Evolutionary conservation across 2,329 filamentous ascomycete genomes (phyloP).

Genomic region (Verticillium dahliae): DNA sequence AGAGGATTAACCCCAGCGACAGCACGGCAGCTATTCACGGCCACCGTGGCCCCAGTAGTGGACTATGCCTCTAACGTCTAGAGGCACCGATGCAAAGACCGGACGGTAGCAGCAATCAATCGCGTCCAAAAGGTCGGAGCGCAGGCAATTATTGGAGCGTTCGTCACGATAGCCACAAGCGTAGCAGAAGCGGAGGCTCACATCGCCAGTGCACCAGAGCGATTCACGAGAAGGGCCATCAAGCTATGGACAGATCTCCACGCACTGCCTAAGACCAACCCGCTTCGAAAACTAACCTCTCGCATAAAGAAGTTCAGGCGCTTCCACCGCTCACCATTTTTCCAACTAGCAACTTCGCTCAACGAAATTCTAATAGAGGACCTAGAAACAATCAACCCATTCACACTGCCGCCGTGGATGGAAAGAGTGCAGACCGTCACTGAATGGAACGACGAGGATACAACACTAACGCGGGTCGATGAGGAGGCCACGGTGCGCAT

Average conservation of each 20-base stretch:
- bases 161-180: not conserved
- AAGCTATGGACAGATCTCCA: not conserved
- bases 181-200: conserved; percentile 3
- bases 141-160: conserved; percentile 2
- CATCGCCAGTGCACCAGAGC: not conserved
- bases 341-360: not conserved
- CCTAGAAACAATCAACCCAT: not conserved
- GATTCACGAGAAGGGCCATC: not conserved
- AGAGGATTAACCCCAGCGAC: conserved; percentile 2
- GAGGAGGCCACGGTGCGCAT: not conserved
- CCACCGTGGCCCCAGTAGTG: not conserved
- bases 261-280: not conserved
- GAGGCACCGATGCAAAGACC: not conserved
- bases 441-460: not conserved
- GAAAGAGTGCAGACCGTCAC: not conserved
- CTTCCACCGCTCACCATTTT: not conserved
- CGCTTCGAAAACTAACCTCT: not conserved
- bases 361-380: conserved; percentile 10
- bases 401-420: not conserved
- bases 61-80: not conserved
- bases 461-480: not conserved
- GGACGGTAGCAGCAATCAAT: not conserved
- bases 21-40: conserved; percentile 6
- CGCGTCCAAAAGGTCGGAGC: not conserved
- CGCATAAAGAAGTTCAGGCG: not conserved